Evolutionary conservation across 768 basidiomycete genomes (phyloP).

Genomic region (Podaxis sp.): DNA sequence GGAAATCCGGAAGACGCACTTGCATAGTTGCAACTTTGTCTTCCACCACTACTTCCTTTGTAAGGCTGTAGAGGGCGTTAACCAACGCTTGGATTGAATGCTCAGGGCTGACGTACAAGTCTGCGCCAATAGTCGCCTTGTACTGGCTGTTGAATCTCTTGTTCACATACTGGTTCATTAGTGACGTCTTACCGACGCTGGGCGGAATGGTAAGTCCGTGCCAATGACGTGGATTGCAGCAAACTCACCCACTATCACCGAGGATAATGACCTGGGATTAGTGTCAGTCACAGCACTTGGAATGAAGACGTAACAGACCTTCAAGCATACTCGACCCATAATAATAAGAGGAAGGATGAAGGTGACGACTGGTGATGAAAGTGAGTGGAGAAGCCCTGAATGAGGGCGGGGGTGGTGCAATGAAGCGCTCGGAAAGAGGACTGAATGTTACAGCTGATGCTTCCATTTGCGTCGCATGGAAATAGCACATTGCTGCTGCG

Average conservation of each 20-base stretch:
- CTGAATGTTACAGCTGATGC: not conserved
- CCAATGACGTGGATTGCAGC: slow-evolving; percentile 10
- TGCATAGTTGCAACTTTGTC: slow-evolving; percentile 99
- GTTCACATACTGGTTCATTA: slow-evolving; percentile 99
- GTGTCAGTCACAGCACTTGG: not conserved
- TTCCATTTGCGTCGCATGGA: slow-evolving; percentile 8
- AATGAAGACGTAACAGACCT: slow-evolving; percentile 43
- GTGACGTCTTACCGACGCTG: slow-evolving; percentile 98
- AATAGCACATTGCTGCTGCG: not conserved
- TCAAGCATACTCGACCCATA: slow-evolving; percentile 86
- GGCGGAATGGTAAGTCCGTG: slow-evolving; percentile 15
- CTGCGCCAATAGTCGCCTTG: slow-evolving; percentile 99
- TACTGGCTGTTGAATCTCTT: slow-evolving; percentile 99
- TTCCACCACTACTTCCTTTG: slow-evolving; percentile 98
- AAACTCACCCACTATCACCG: slow-evolving; percentile 87
- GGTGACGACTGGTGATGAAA: slow-evolving; percentile 16
- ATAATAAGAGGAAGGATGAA: slow-evolving; percentile 39
- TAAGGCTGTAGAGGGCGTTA: slow-evolving; percentile 54
- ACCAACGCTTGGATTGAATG: slow-evolving; percentile 19
- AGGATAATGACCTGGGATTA: slow-evolving; percentile 89
- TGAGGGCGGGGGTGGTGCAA: not conserved
- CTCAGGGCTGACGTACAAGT: slow-evolving; percentile 66
- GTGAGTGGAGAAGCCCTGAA: not conserved
- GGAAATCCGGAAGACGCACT: slow-evolving; percentile 39
- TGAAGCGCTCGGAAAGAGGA: slow-evolving; percentile 1